A percentile compares a stretch with the other conserved stretches of the same genome.
These are phyloP conservation scores for Pseudonitzschia delicatissima DNA, from an alignment of 108 stramenopile species.

Conservation along the genomic window DNA sequence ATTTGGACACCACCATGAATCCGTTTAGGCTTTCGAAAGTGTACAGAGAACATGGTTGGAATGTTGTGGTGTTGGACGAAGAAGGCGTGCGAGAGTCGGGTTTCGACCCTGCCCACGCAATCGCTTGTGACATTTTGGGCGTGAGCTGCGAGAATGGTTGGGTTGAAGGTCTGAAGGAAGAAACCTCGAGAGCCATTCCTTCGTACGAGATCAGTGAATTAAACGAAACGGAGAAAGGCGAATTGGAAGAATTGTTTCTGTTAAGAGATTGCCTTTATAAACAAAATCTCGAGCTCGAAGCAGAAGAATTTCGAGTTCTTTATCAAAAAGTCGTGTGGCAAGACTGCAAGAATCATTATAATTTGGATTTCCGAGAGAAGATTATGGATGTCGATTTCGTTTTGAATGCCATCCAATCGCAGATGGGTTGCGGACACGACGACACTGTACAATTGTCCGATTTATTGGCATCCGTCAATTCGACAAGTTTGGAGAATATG, in stretches of 20 bases:
- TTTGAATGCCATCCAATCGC: not conserved
- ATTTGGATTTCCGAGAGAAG: too few species aligned
- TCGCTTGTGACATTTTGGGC: not conserved
- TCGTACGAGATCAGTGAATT: not conserved
- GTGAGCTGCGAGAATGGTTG: conserved; percentile 9
- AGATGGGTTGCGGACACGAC: conserved; percentile 8
- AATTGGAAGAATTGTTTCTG: not conserved
- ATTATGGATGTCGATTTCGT: not conserved
- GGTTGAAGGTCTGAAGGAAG: not conserved
- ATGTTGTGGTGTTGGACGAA: not conserved
- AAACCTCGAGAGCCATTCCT: conserved; percentile 3
- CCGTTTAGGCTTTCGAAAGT: not conserved
- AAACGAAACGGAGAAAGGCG: not conserved
- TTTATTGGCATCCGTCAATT: too few species aligned
- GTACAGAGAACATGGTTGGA: not conserved
- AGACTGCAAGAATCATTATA: not conserved
- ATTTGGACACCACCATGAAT: not conserved
- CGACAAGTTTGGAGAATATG: too few species aligned
- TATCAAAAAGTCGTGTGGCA: conserved; percentile 5
- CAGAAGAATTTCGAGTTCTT: not conserved
- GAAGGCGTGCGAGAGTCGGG: not conserved
- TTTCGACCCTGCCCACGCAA: not conserved
- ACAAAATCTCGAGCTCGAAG: not conserved
- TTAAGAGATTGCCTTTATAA: not conserved
- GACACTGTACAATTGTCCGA: not conserved